These are phyloP conservation scores for Aspergillus panamensis DNA, from an alignment of 495 filamentous ascomycete genomes.

Conservation along the genomic window DNA sequence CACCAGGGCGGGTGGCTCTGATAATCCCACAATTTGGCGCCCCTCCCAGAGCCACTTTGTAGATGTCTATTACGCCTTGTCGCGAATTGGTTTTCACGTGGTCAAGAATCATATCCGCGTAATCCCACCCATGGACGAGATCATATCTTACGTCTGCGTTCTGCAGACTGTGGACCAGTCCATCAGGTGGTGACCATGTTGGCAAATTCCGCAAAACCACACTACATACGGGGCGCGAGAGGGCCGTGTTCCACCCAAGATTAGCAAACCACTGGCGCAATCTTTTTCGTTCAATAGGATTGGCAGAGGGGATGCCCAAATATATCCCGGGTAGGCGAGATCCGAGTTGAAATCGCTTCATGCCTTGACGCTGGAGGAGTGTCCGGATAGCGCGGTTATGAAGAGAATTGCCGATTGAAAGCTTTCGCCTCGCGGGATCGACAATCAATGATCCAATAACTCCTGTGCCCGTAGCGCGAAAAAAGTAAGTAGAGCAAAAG, in stretches of 20 bases:
- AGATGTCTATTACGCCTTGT: slow-evolving; percentile 82
- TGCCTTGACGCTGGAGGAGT: slow-evolving; percentile 61
- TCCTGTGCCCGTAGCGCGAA: slow-evolving; percentile 62
- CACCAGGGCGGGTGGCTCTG: slow-evolving; percentile 66
- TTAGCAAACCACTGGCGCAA: slow-evolving; percentile 64
- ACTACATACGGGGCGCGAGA: slow-evolving; percentile 61
- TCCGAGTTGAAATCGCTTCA: slow-evolving; percentile 75
- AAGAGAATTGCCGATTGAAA: slow-evolving; percentile 81
- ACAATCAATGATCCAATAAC: slow-evolving; percentile 82
- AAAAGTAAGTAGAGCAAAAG: slow-evolving; percentile 83
- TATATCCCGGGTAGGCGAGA: slow-evolving; percentile 74
- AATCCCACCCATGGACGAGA: slow-evolving; percentile 74
- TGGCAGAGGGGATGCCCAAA: slow-evolving; percentile 67
- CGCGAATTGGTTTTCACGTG: slow-evolving; percentile 71
- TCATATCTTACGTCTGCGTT: slow-evolving; percentile 59
- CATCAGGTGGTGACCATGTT: slow-evolving; percentile 72
- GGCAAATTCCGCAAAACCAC: slow-evolving; percentile 62
- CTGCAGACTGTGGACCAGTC: slow-evolving; percentile 65
- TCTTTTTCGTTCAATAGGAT: slow-evolving; percentile 57
- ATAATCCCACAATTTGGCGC: slow-evolving; percentile 74
- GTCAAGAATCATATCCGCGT: slow-evolving; percentile 68
- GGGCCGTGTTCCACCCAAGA: slow-evolving; percentile 63
- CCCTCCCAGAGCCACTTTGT: slow-evolving; percentile 71
- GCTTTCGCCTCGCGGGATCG: slow-evolving; percentile 74
- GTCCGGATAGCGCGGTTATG: slow-evolving; percentile 76